Base-by-base conservation (phyloP, 257 asterid genomes). In the Catharanthus roseus region DNA sequence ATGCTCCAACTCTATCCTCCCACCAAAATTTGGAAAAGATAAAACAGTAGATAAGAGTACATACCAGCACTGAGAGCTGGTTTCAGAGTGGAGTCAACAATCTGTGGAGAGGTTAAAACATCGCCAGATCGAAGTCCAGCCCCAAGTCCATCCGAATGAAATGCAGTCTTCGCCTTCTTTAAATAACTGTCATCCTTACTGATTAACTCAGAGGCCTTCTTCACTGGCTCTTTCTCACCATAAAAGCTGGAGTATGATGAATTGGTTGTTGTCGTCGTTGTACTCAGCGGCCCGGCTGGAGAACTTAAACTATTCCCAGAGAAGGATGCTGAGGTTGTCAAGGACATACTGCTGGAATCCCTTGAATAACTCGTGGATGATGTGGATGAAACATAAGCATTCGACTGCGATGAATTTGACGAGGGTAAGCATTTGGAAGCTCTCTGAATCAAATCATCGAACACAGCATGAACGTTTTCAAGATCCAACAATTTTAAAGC, bases 361-460 rank as follows among this genome's bases (percentile, higher is more conserved):
- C 79, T 74, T 0, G 78, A 79, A 24, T 76, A 60, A 39, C 64
- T 54, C 6, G 60, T 54, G 39, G 61, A 70, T 0, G 62, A 75
- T 21, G 61, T 45, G 12, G 77, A 55, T 50, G 61, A 71, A 28
- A 39, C 31, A 12, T 73, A 71, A 15, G 83, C 72, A 50, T 67
- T 81, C 29, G 87, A 61, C 18, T 67, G 64, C 15, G 69, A 50
- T 65, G 79, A 75, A 61, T 11, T 45, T 28, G 75, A 47, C 0
- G 86, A 85, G 5, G 93, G 78, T 75, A 93, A 65, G 72, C 96
- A 90, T 68, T 79, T 87, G 1, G 90, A 70, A 44, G 97, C 97
- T 82, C 97, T 85, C 83, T 87, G 97, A 81, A 93, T 78, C 90
- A 90, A 86, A 75, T 88, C 97, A 42, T 89, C 98, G 29, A 90